These are phyloP conservation scores for Guillardia theta DNA, from an alignment of 78 protist species.

Conservation along the genomic window DNA sequence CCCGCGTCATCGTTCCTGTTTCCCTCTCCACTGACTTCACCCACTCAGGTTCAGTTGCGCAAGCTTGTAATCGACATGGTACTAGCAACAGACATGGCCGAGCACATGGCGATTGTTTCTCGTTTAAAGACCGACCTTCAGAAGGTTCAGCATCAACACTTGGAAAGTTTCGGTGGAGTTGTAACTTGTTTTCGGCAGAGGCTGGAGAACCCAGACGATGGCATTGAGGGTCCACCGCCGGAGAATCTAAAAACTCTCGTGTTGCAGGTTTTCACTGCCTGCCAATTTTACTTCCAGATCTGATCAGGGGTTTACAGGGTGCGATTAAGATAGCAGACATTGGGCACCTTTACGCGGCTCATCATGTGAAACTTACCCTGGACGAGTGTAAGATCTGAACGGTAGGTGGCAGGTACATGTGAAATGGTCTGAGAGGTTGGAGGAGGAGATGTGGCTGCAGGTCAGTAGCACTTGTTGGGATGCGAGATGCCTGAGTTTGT, in stretches of 20 bases:
- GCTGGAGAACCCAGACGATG: constrained; percentile 3
- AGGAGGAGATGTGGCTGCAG: constrained; percentile 16
- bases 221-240: not conserved
- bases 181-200: no score
- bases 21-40: no score
- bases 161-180: no score
- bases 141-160: no score
- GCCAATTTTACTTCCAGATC: no score
- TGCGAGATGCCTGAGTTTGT: not conserved
- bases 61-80: constrained; percentile 2
- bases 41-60: no score
- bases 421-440: not conserved
- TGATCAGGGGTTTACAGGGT: no score
- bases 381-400: no score
- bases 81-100: not conserved
- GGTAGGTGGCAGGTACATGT: no score
- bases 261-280: no score
- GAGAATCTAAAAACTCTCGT: not conserved
- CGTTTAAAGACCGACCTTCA: not conserved
- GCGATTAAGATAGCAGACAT: not conserved
- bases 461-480: not conserved
- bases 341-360: constrained; percentile 7
- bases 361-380: no score
- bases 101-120: constrained; percentile 6
- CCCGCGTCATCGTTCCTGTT: no score